These are phyloP conservation scores for Erodium texanum DNA, from an alignment of 441 rosid genomes.

Conservation along the genomic window DNA sequence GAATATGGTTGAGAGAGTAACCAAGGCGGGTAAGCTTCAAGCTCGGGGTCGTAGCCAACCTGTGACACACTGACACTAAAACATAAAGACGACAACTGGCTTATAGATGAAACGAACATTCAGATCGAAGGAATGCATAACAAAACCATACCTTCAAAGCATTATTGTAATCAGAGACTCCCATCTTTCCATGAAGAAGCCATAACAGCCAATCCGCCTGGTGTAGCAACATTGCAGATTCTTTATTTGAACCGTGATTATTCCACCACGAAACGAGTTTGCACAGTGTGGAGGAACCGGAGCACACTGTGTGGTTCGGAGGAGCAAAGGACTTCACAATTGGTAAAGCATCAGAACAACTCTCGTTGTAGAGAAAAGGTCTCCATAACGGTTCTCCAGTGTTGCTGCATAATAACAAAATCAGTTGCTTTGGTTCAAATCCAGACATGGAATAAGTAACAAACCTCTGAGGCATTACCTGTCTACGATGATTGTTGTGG, in stretches of 20 bases:
- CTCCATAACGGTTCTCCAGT: slow-evolving; percentile 58
- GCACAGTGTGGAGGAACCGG: slow-evolving; percentile 80
- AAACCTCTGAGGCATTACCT: slow-evolving; percentile 30
- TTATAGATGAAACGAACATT: neutral
- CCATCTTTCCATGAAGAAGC: slow-evolving; percentile 83
- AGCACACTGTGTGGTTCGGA: slow-evolving; percentile 75
- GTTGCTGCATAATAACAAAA: slow-evolving; percentile 34
- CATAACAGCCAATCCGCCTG: slow-evolving; percentile 95
- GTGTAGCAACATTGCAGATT: slow-evolving; percentile 60
- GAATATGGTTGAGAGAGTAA: slow-evolving; percentile 72
- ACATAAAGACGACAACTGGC: neutral
- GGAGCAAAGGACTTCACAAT: slow-evolving; percentile 70
- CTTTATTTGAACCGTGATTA: slow-evolving; percentile 26
- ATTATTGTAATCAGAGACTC: slow-evolving; percentile 83
- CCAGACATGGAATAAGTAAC: neutral
- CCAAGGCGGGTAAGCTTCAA: slow-evolving; percentile 78
- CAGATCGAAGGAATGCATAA: neutral
- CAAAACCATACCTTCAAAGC: slow-evolving; percentile 54
- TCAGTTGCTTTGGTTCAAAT: slow-evolving; percentile 7
- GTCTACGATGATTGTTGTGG: slow-evolving; percentile 72
- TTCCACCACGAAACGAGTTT: slow-evolving; percentile 95
- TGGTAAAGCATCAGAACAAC: slow-evolving; percentile 64
- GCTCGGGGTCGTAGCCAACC: slow-evolving; percentile 94
- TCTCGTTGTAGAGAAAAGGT: slow-evolving; percentile 77
- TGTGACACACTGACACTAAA: slow-evolving; percentile 13